A percentile compares a stretch with the other conserved stretches of the same genome.
These are phyloP conservation scores for Aristolochia fimbriata DNA, from an alignment of 164 flowering plant species.

Conservation along the genomic window DNA sequence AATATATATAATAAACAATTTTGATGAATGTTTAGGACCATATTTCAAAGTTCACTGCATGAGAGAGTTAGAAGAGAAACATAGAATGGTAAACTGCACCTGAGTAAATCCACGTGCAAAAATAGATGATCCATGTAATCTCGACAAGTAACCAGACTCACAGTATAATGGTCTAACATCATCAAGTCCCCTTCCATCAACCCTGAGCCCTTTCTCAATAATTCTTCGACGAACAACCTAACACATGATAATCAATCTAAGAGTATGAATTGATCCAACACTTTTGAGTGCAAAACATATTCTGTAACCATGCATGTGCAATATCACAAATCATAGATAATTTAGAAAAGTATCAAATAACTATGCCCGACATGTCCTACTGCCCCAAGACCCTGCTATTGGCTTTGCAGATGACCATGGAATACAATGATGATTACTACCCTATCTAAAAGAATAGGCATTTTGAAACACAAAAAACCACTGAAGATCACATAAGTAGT, in stretches of 20 bases:
- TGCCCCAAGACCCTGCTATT: too few species aligned
- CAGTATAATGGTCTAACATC: slow-evolving; percentile 86
- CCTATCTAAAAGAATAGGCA: too few species aligned
- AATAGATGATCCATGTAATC: slow-evolving; percentile 80
- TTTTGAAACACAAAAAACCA: too few species aligned
- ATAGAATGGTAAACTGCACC: slow-evolving; percentile 22
- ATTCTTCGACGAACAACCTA: slow-evolving; percentile 87
- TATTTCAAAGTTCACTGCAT: not conserved
- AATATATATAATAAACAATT: not conserved
- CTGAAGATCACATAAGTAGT: too few species aligned
- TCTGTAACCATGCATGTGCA: too few species aligned
- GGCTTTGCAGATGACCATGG: too few species aligned
- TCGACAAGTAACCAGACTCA: slow-evolving; percentile 67
- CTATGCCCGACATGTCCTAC: too few species aligned
- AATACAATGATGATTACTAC: too few species aligned
- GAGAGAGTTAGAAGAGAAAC: not conserved
- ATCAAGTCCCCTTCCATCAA: slow-evolving; percentile 89
- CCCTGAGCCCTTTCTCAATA: slow-evolving; percentile 58
- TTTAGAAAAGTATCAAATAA: too few species aligned
- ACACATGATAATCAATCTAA: not conserved
- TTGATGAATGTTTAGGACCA: not conserved
- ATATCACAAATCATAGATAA: too few species aligned
- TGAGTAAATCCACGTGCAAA: slow-evolving; percentile 97
- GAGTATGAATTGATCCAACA: not conserved
- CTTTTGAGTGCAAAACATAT: too few species aligned